Evolutionary conservation across 1,284 basidiomycete species (phyloP), one percentile per base, ranked within the genome.

Genomic region (Marasmius sp.): DNA sequence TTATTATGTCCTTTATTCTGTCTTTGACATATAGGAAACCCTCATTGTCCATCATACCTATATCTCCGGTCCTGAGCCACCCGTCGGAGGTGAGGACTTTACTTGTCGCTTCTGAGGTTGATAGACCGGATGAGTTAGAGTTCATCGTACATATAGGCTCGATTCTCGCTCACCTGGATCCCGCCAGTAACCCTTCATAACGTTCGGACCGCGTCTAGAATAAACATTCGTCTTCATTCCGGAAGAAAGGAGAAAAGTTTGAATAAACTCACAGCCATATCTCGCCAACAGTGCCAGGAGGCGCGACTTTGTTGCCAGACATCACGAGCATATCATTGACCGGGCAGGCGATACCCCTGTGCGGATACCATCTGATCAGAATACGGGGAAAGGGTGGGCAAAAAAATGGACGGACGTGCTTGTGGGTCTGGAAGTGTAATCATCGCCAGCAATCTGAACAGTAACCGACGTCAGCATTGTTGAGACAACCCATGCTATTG

Each of bases 1-100:
- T 86, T 61, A 89, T 88, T 62, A 86, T 78, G 67, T 86, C 85
- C 70, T 87, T 86, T 43, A 83, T 75, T 65, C 88, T 77, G 70
- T 89, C 88, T 62, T 82, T 81, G 66, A 90, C 85, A 71, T 84
- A 88, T n/a, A 89, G 69, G 69, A 85, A 87, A 1, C 86, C 86
- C 62, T 88, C 86, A 12, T 81, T 74, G 66, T 88, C 85, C 14
- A 86, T 64, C 64, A 75, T 79, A 1, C 84, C 86, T n/a, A 87
- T 68, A 68, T 88, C 86, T 5, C 86, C 86, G 2, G 82, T 82
- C 66, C 75, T 81, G 55, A 87, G 75, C 85, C 85, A 87, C 0
- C 86, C 86, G 65, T 88, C 86, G 20, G 64, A 66, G 10, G 84
- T 85, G 20, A 89, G 75, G 18, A 80, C 77, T 63, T 80, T 75